Conservation (phyloP, 225 moss, liverwort and hornwort genomes). For the Pseudisothecium myosuroides region DNA sequence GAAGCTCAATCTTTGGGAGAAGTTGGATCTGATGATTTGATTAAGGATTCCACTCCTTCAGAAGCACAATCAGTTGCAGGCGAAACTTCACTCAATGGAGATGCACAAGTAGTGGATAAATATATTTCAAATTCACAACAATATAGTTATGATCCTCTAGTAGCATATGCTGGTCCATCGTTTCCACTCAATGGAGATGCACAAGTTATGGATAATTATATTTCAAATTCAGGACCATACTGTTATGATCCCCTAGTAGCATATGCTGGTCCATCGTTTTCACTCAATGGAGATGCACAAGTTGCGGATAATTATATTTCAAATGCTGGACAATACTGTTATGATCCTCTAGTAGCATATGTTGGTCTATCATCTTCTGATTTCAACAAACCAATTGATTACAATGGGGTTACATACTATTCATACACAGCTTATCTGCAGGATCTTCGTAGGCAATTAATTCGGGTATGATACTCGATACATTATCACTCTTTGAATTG, state of each 20-base stretch:
- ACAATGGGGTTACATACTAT: background rate
- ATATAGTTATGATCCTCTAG: too few relatives aligned
- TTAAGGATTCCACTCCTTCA: background rate
- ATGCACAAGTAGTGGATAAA: background rate
- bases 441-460: fast-evolving
- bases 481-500: too few relatives aligned
- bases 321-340: background rate
- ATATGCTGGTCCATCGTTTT: too few relatives aligned
- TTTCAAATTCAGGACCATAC: too few relatives aligned
- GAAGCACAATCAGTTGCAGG: background rate
- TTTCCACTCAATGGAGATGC: too few relatives aligned
- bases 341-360: too few relatives aligned
- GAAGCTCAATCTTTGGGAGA: background rate
- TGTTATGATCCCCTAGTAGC: too few relatives aligned
- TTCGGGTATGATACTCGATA: background rate
- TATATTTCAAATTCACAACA: background rate
- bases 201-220: background rate
- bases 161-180: too few relatives aligned
- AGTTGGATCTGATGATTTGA: too few relatives aligned
- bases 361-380: background rate
- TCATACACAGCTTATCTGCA: background rate
- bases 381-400: background rate
- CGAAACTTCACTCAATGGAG: too few relatives aligned
- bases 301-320: background rate
- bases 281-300: background rate